Conservation (phyloP, 768 basidiomycete genomes). For the Tylopilus subfusipes region DNA sequence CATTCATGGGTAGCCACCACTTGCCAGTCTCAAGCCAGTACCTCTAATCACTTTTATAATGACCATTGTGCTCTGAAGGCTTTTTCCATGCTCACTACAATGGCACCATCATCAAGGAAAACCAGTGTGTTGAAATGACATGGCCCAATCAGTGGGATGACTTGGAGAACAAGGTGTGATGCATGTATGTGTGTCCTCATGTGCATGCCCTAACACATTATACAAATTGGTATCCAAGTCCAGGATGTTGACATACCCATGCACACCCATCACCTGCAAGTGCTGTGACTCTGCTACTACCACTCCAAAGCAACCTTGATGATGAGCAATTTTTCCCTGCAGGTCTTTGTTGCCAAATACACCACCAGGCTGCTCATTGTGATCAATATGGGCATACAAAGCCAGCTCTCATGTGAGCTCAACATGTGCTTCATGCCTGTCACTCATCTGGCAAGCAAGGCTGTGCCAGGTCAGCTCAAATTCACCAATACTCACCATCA, state of each 20-base stretch:
- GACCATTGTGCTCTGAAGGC: conserved; percentile 99
- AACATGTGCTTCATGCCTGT: too few relatives aligned
- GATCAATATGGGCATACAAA: too few relatives aligned
- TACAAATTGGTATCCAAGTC: conserved; percentile 82
- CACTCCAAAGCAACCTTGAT: too few relatives aligned
- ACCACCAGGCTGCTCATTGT: too few relatives aligned
- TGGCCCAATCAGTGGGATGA: conserved; percentile 99
- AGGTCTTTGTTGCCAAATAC: too few relatives aligned
- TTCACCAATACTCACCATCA: too few relatives aligned
- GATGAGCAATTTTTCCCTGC: too few relatives aligned
- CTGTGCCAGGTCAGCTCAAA: too few relatives aligned
- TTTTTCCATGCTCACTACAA: conserved; percentile 82
- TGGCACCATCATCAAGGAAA: conserved; percentile 87
- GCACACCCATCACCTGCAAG: conserved; percentile 33
- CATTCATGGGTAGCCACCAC: conserved; percentile 79
- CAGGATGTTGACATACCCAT: conserved; percentile 77
- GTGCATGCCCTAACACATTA: background rate
- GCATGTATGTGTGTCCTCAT: background rate
- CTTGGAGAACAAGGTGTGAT: conserved; percentile 83
- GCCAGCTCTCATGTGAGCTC: too few relatives aligned
- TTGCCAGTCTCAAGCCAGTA: too few relatives aligned
- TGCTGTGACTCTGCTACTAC: conserved; percentile 43
- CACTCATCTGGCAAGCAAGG: too few relatives aligned
- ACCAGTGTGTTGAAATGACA: conserved; percentile 97
- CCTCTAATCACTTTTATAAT: conserved; percentile 94